phyloP scores from a whole-genome alignment of 2,329 filamentous ascomycete genomes.

The Ophiostoma angusticollis region DNA sequence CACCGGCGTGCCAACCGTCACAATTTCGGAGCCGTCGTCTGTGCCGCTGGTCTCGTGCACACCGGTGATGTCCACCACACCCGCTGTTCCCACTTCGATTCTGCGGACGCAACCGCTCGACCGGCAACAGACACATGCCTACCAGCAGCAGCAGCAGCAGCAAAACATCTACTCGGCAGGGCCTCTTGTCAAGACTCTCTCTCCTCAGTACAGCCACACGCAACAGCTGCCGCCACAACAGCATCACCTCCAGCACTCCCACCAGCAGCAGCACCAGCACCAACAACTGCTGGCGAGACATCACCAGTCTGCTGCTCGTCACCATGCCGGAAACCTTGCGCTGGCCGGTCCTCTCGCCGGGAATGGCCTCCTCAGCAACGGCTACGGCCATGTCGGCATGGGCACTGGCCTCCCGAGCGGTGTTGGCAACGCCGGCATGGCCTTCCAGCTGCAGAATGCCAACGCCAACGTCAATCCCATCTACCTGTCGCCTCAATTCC shows the following conservation, averaged over 20 bases:
- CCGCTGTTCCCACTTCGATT: constrained; percentile 28
- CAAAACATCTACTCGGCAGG: constrained; percentile 7
- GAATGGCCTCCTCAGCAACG: constrained; percentile 4
- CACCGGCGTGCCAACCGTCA: constrained; percentile 9
- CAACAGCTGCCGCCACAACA: constrained; percentile 18
- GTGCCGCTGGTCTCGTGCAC: constrained; percentile 11
- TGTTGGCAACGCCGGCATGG: background rate
- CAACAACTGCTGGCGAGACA: constrained; percentile 9
- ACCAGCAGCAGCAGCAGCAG: constrained; percentile 9
- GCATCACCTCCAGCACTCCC: constrained; percentile 17
- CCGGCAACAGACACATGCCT: constrained; percentile 12
- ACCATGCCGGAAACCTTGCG: constrained; percentile 4
- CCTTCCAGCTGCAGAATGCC: constrained; percentile 1
- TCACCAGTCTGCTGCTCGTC: constrained; percentile 4
- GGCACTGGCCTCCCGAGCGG: background rate
- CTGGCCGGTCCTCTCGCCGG: constrained; percentile 6
- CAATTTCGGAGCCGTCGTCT: constrained; percentile 6
- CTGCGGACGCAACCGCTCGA: constrained; percentile 39
- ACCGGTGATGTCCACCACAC: constrained; percentile 24
- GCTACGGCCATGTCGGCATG: constrained; percentile 2
- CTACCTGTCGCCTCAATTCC: constrained; percentile 48
- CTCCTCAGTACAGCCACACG: constrained; percentile 1
- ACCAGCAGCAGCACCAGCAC: constrained; percentile 14
- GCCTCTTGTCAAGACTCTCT: constrained; percentile 8
- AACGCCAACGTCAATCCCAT: constrained; percentile 38